Base-by-base conservation (phyloP, 257 asterid species). In the Phtheirospermum japonicum region DNA sequence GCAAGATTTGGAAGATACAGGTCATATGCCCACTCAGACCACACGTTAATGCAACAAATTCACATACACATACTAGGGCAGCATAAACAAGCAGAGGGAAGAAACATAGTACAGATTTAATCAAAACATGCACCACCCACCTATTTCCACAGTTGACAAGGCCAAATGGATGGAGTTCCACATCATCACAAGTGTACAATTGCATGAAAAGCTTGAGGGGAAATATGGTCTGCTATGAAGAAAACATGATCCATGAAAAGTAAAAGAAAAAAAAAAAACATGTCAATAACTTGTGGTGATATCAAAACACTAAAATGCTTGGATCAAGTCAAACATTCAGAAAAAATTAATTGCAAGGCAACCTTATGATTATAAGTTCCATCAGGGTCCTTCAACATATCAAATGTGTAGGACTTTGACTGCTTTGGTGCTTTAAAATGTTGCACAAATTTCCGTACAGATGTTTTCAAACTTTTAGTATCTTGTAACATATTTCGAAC, bases 71-170 rank as follows among this genome's bases (percentile, higher is more conserved):
- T 32, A 52, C 18, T 40, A 59, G 53, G 58, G 34, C 12, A 40
- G 43, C 68, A 63, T 46, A 14, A 39, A 33, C 40, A 34, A 66
- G 51, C 59, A 66, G 9, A 66, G 46, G 10, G 55, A 48, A 34
- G 64, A 50, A 57, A 56, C 26, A 20, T 45, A 36, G 52, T 54
- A 36, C 49, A 34, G 17, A 42, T 23, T 34, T 37, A 51, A 66
- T 49, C 33, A 54, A 61, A 40, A 59, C n/a, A 48, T 42, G 2
- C 14, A 16, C 14, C 32, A 73, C 71, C 46, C 43, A 82, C 87
- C 87, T 82, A 60, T 78, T 82, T 76, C 87, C 87, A 54, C 84
- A 78, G 65, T 82, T 82, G 30, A 62, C 66, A 65, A 82, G 84
- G 67, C 87, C 84, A 82, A 78, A 82, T 0, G 87, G 87, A 30